These are phyloP conservation scores for Senecio squalidus DNA, from an alignment of 140 eudicot species.

Conservation along the genomic window DNA sequence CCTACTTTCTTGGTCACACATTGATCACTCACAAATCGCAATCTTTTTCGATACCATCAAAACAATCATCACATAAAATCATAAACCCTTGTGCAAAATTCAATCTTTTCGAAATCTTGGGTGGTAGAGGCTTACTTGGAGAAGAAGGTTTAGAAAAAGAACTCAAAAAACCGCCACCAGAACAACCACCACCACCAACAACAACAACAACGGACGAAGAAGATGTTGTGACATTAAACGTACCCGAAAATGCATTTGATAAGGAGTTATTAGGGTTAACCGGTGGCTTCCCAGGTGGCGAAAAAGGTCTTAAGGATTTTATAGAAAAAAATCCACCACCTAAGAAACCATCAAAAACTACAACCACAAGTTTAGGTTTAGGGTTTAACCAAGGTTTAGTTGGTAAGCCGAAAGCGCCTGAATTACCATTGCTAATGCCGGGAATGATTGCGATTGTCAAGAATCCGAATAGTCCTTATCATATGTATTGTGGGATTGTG, in stretches of 20 bases:
- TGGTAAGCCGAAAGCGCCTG: conserved; percentile 78
- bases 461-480: conserved; percentile 66
- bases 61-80: conserved; percentile 18
- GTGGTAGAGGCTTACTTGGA: conserved; percentile 88
- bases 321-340: conserved; percentile 80
- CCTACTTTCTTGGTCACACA: conserved; percentile 56
- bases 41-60: conserved; percentile 21
- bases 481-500: conserved; percentile 88
- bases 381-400: conserved; percentile 32
- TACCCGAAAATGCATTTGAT: conserved; percentile 62
- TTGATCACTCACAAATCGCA: conserved; percentile 26
- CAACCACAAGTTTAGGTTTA: conserved; percentile 19
- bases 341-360: conserved; percentile 31
- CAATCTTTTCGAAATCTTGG: conserved; percentile 67
- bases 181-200: conserved; percentile 15
- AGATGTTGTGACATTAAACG: not conserved
- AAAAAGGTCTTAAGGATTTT: conserved; percentile 68
- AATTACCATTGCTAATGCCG: conserved; percentile 71
- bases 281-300: conserved; percentile 97
- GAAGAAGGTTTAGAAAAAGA: conserved; percentile 65
- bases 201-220: conserved; percentile 14
- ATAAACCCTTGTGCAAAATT: conserved; percentile 51
- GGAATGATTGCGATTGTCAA: conserved; percentile 95
- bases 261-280: conserved; percentile 83
- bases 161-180: conserved; percentile 39